These are phyloP conservation scores for Penicillium paradoxum DNA, from an alignment of 495 filamentous ascomycete species.

Conservation along the genomic window DNA sequence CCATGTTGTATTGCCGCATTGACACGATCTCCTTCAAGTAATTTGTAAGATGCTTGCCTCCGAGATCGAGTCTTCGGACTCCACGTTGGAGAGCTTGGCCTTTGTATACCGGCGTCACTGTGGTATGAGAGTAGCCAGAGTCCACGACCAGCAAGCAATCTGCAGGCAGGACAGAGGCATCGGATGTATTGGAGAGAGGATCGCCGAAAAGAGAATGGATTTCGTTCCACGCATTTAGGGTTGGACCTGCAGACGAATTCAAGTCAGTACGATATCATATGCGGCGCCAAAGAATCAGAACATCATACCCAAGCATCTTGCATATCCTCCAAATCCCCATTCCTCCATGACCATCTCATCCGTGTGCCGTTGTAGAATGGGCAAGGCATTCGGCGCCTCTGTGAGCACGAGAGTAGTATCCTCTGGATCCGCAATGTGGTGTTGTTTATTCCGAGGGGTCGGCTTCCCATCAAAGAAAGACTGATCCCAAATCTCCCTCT, in stretches of 20 bases:
- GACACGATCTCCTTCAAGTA: conserved; percentile 87
- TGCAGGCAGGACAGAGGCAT: conserved; percentile 48
- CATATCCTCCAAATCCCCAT: conserved; percentile 88
- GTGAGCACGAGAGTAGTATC: conserved; percentile 79
- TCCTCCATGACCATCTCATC: conserved; percentile 98
- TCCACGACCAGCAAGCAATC: conserved; percentile 88
- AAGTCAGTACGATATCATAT: conserved; percentile 2
- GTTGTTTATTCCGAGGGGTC: conserved; percentile 44
- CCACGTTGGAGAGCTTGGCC: conserved; percentile 75
- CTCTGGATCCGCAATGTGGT: conserved; percentile 48
- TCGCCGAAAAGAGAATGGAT: conserved; percentile 58
- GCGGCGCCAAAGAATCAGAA: background rate
- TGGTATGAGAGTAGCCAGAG: conserved; percentile 89
- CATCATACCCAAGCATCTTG: conserved; percentile 55
- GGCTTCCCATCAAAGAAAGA: conserved; percentile 72
- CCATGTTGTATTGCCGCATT: conserved; percentile 87
- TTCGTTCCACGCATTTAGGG: conserved; percentile 83
- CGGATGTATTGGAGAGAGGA: conserved; percentile 27
- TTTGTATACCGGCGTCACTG: conserved; percentile 78
- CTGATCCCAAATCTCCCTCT: conserved; percentile 94
- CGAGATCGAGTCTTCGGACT: conserved; percentile 82
- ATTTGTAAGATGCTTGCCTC: conserved; percentile 93
- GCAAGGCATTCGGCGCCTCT: conserved; percentile 85
- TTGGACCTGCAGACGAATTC: conserved; percentile 44
- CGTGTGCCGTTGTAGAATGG: conserved; percentile 75